These are phyloP conservation scores for Chalciporus piperatus DNA, from an alignment of 768 basidiomycete genomes.

Conservation along the genomic window DNA sequence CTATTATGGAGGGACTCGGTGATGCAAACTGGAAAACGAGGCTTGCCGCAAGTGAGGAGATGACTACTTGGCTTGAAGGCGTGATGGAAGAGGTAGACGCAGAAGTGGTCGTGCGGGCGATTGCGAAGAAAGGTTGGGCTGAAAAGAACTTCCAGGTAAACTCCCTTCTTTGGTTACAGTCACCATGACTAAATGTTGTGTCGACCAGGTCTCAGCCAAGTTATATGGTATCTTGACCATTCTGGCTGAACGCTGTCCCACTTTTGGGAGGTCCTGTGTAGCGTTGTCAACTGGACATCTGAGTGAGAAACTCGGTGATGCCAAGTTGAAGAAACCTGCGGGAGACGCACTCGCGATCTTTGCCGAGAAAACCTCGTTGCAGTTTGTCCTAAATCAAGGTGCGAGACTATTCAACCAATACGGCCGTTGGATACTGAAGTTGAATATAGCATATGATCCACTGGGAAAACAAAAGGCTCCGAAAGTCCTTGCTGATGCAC, in stretches of 20 bases:
- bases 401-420: slow-evolving; percentile 20
- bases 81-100: slow-evolving; percentile 68
- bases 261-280: slow-evolving; percentile 81
- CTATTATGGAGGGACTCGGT: slow-evolving; percentile 68
- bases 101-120: slow-evolving; percentile 82
- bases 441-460: slow-evolving; percentile 78
- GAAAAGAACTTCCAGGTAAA: slow-evolving; percentile 97
- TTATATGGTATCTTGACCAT: slow-evolving; percentile 73
- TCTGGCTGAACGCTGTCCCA: slow-evolving; percentile 75
- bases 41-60: slow-evolving; percentile 81
- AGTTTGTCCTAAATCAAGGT: slow-evolving; percentile 94
- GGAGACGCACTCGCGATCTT: slow-evolving; percentile 81
- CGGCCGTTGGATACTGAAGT: slow-evolving; percentile 15
- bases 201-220: slow-evolving; percentile 79
- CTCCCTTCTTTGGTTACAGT: slow-evolving; percentile 5
- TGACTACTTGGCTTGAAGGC: slow-evolving; percentile 79
- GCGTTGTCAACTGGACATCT: slow-evolving; percentile 81
- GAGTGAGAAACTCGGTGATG: slow-evolving; percentile 91
- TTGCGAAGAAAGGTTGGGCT: slow-evolving; percentile 93
- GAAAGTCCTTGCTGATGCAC: slow-evolving; percentile 89
- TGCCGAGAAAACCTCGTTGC: slow-evolving; percentile 89
- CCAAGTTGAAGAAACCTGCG: slow-evolving; percentile 95
- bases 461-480: slow-evolving; percentile 95
- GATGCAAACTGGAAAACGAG: slow-evolving; percentile 94
- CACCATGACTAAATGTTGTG: slow-evolving; percentile 7